Evolutionary conservation across 192 early-diverging fungal species (phyloP).

Genomic region (Rhizoclosmatium sp.): DNA sequence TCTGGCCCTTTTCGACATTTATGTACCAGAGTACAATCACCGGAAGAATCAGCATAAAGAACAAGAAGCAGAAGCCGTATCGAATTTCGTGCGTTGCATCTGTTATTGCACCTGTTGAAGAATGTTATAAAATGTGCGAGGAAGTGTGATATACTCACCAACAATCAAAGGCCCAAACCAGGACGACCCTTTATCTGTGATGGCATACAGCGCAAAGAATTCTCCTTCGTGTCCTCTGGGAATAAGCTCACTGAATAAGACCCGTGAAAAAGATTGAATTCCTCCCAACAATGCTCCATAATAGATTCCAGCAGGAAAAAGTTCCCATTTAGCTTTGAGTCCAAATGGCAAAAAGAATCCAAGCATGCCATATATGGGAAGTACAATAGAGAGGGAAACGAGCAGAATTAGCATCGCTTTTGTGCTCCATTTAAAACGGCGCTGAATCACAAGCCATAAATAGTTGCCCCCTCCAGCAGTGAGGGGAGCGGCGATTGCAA

Average conservation of each 20-base stretch:
- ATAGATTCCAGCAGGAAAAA: conserved; percentile 30
- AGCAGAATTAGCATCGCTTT: conserved; percentile 37
- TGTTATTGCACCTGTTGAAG: conserved; percentile 55
- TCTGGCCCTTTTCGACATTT: conserved; percentile 7
- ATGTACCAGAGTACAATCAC: neutral
- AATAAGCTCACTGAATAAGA: conserved; percentile 43
- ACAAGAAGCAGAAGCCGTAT: conserved; percentile 30
- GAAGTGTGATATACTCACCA: conserved; percentile 14
- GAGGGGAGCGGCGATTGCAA: conserved; percentile 36
- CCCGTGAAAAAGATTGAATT: conserved; percentile 36
- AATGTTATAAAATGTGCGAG: neutral
- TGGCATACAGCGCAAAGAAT: conserved; percentile 48
- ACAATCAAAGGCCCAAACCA: conserved; percentile 50
- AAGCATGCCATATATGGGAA: conserved; percentile 40
- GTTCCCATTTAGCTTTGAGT: conserved; percentile 34
- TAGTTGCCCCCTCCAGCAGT: conserved; percentile 29
- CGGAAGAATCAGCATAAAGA: conserved; percentile 24
- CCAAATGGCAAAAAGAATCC: conserved; percentile 47
- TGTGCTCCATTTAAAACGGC: neutral
- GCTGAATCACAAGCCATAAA: conserved; percentile 33
- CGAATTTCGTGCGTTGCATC: conserved; percentile 46
- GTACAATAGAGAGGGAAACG: conserved; percentile 9
- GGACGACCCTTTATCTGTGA: conserved; percentile 46
- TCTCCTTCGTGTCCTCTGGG: conserved; percentile 48
- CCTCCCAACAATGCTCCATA: conserved; percentile 41